These are phyloP conservation scores for Ophiosphaerella herpotricha DNA, from an alignment of 2,329 filamentous ascomycete species.

Conservation along the genomic window DNA sequence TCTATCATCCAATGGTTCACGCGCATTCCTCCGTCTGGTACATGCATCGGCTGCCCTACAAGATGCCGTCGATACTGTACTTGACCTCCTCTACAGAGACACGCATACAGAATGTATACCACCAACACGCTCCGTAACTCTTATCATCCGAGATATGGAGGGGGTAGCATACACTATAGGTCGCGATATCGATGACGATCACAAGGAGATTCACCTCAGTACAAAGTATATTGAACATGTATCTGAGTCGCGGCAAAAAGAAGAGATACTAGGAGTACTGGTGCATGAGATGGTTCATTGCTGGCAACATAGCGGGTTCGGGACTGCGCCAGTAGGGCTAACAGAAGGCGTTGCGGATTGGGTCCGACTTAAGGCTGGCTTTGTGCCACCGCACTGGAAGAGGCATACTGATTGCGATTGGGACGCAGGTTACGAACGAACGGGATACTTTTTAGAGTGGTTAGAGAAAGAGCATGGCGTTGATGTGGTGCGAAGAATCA, in stretches of 20 bases:
- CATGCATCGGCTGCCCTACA: slow-evolving; percentile 66
- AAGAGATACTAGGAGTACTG: slow-evolving; percentile 81
- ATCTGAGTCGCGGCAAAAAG: slow-evolving; percentile 40
- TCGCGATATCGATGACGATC: slow-evolving; percentile 75
- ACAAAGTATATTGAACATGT: slow-evolving; percentile 69
- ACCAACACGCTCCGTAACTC: slow-evolving; percentile 81
- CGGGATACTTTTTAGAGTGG: slow-evolving; percentile 88
- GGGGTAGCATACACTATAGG: slow-evolving; percentile 92
- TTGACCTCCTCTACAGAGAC: slow-evolving; percentile 69
- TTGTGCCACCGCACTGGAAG: slow-evolving; percentile 85
- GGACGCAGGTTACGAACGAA: slow-evolving; percentile 89
- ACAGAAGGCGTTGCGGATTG: slow-evolving; percentile 94
- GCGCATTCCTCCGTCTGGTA: slow-evolving; percentile 69
- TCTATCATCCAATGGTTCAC: slow-evolving; percentile 61
- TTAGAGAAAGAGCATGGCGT: slow-evolving; percentile 67
- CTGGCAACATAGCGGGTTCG: slow-evolving; percentile 76
- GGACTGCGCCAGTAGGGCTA: slow-evolving; percentile 67
- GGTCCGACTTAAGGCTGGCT: slow-evolving; percentile 75
- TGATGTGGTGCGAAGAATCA: slow-evolving; percentile 61
- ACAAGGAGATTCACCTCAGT: slow-evolving; percentile 92
- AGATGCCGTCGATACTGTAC: slow-evolving; percentile 68
- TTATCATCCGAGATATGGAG: slow-evolving; percentile 76
- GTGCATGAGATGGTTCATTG: slow-evolving; percentile 95
- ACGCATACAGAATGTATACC: slow-evolving; percentile 48
- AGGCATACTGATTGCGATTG: slow-evolving; percentile 64